These are phyloP conservation scores for Aspergillus affinis DNA, from an alignment of 495 filamentous ascomycete genomes.

Conservation along the genomic window DNA sequence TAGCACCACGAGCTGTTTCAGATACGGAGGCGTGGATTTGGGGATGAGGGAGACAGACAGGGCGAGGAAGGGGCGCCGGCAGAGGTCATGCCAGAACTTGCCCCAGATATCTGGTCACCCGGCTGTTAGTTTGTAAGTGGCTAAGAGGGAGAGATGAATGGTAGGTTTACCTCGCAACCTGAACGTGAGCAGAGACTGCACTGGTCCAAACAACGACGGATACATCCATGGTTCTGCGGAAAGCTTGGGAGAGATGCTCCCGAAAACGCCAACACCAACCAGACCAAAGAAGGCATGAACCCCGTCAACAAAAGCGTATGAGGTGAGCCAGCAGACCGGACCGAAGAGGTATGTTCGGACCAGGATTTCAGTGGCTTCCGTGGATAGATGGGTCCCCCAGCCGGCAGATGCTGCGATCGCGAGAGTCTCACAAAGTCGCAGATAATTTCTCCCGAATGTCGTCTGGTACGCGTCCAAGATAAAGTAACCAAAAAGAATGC, in stretches of 20 bases:
- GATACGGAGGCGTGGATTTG: not conserved
- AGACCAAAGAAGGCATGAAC: conserved; percentile 14
- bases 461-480: conserved; percentile 18
- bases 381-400: not conserved
- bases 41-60: conserved; percentile 9
- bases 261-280: conserved; percentile 9
- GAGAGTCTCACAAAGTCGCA: conserved; percentile 9
- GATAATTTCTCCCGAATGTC: conserved; percentile 10
- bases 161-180: conserved; percentile 14
- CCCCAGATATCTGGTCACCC: conserved; percentile 20
- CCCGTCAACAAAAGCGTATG: conserved; percentile 21
- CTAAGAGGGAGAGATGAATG: not conserved
- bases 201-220: conserved; percentile 18
- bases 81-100: conserved; percentile 24
- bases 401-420: not conserved
- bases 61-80: conserved; percentile 17
- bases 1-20: conserved; percentile 10
- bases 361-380: conserved; percentile 9
- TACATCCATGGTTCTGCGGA: conserved; percentile 25
- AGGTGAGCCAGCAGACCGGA: conserved; percentile 17
- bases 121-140: not conserved
- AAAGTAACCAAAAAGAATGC: conserved; percentile 10
- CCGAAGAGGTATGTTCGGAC: conserved; percentile 12
- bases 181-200: conserved; percentile 12
- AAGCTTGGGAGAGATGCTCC: conserved; percentile 4